Conservation (phyloP, 148 eudicot genomes). For the Drosera capensis region DNA sequence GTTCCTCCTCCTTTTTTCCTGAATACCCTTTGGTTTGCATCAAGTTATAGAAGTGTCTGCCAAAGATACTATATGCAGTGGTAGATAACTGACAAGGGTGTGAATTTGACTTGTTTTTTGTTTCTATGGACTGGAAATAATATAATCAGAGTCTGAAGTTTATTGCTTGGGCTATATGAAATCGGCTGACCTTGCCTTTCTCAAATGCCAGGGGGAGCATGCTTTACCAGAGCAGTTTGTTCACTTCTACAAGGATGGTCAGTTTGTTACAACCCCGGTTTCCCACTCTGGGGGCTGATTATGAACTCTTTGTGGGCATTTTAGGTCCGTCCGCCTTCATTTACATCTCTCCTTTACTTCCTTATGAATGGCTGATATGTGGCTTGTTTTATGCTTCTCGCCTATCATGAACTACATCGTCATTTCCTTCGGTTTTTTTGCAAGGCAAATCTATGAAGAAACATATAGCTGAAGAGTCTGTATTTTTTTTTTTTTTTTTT, state of each 20-base stretch:
- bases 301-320: neutral
- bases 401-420: too few relatives aligned
- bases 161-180: neutral
- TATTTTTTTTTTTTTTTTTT: neutral
- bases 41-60: too few relatives aligned
- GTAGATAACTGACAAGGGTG: too few relatives aligned
- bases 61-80: too few relatives aligned
- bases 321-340: neutral
- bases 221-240: constrained; percentile 83
- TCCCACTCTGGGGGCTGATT: constrained; percentile 84
- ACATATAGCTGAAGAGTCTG: neutral
- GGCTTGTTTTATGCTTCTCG: neutral
- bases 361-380: neutral
- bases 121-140: too few relatives aligned
- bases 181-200: neutral
- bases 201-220: constrained; percentile 60
- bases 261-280: constrained; percentile 70
- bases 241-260: constrained; percentile 66
- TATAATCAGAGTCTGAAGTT: neutral
- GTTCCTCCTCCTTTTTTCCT: too few relatives aligned
- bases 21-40: too few relatives aligned
- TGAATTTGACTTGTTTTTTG: too few relatives aligned
- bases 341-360: neutral
- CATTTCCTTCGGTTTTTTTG: too few relatives aligned
- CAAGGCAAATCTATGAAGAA: too few relatives aligned